These are phyloP conservation scores for Nosema muscidifuracis DNA, from an alignment of 371 early-diverging fungal genomes.

Conservation along the genomic window DNA sequence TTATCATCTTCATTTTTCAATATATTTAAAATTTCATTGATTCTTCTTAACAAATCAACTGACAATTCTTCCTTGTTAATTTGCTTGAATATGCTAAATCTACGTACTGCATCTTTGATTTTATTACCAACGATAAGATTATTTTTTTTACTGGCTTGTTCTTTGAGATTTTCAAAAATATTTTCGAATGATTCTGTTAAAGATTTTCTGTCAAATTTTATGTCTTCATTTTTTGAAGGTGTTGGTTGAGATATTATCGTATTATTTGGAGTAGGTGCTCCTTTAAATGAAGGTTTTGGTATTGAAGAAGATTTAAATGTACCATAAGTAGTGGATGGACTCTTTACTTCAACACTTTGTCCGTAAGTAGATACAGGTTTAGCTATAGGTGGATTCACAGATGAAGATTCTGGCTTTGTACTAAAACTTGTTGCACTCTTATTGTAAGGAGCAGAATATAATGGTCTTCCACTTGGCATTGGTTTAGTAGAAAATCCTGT, in stretches of 20 bases:
- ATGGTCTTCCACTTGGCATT: not conserved
- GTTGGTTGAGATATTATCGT: not conserved
- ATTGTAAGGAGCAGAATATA: not conserved
- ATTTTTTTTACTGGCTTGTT: constrained; percentile 17
- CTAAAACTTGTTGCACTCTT: not conserved
- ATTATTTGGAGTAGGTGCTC: not conserved
- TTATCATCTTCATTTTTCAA: constrained; percentile 1
- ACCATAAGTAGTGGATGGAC: no score
- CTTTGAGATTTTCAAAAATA: constrained; percentile 1
- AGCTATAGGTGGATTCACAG: no score
- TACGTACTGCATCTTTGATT: constrained; percentile 25
- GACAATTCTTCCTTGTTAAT: constrained; percentile 3
- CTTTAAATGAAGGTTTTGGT: not conserved
- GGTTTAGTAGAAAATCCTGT: not conserved
- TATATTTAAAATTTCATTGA: constrained; percentile 6
- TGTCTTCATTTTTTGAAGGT: not conserved
- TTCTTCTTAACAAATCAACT: not conserved
- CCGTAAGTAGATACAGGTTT: not conserved
- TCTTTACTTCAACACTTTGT: no score
- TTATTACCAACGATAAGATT: constrained; percentile 33
- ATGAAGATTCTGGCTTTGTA: not conserved
- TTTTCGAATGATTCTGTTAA: constrained; percentile 6
- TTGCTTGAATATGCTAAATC: constrained; percentile 9
- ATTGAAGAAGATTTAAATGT: no score
- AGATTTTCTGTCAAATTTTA: not conserved